phyloP scores from a whole-genome alignment of 148 eudicot genomes.

The Fagopyrum esculentum region DNA sequence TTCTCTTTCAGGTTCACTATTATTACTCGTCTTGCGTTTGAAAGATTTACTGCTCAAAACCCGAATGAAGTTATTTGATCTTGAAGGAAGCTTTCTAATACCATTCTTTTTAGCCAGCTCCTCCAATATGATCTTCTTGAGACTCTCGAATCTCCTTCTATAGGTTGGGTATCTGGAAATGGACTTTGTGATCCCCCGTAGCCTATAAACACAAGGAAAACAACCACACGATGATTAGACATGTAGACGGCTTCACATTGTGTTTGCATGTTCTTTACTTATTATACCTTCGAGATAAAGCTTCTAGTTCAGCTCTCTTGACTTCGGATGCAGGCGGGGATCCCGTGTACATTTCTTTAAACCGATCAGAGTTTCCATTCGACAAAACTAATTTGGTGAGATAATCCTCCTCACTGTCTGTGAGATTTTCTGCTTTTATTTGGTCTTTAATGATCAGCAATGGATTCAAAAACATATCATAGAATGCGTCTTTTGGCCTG shows the following conservation, averaged over 20 bases:
- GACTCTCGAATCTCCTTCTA: conserved; percentile 68
- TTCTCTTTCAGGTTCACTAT: conserved; percentile 30
- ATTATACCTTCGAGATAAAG: conserved; percentile 78
- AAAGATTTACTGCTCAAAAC: conserved; percentile 56
- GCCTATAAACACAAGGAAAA: conserved; percentile 27
- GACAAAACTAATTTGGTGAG: conserved; percentile 59
- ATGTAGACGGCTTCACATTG: neutral
- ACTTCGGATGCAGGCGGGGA: conserved; percentile 52
- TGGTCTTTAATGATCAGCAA: conserved; percentile 84
- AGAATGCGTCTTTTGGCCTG: conserved; percentile 70
- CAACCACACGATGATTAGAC: neutral
- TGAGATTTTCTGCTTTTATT: conserved; percentile 71
- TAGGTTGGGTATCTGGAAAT: conserved; percentile 85
- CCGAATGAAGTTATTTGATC: conserved; percentile 36
- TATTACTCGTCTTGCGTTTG: conserved; percentile 26
- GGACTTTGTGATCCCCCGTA: conserved; percentile 80
- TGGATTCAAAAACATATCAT: conserved; percentile 86
- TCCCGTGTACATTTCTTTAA: conserved; percentile 30
- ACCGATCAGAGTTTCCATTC: conserved; percentile 45
- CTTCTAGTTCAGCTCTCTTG: conserved; percentile 78
- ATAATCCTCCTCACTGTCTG: conserved; percentile 58
- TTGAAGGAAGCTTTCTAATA: conserved; percentile 14
- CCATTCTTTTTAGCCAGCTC: conserved; percentile 46
- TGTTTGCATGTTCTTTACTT: neutral
- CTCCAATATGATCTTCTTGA: conserved; percentile 45